Base-by-base conservation (phyloP, 2,329 filamentous ascomycete genomes). In the Trichoderma endophyticum region DNA sequence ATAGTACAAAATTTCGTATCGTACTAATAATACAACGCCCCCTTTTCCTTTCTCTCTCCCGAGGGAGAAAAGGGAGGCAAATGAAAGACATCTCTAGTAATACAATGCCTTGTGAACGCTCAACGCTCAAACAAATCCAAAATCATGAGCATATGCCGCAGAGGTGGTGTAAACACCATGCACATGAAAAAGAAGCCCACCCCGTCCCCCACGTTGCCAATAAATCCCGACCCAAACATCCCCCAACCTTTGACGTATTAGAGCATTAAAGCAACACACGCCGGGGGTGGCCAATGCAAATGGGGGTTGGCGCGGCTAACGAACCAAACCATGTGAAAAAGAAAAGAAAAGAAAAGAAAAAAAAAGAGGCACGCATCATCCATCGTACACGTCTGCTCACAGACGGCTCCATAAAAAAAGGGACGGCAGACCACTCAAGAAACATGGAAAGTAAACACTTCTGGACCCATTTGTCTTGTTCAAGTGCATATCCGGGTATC, bases 401-500 rank as follows among this genome's bases (percentile, higher is more conserved):
- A 71, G 69, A 59, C 61, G 36, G 69, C 61, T 71, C 69, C 69
- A 71, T 71, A 65, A 48, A 43, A 64, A 48, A 65, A 60, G 51
- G 43, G 34, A 48, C 36, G 34, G 61, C 61, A 71, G 43, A 65
- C 69, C 60, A 51, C 62, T 43, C 32, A 56, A 70, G 34, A 70
- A 39, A 57, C 59, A 61, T 32, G 56, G 66, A 43, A 61, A 69
- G 30, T 34, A 18, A 63, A 70, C 28, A 64, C 68, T 36, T 34
- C 48, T 69, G 43, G 59, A 70, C 59, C 21, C 59, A 70, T 63
- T 70, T 34, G 68, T 70, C 60, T 62, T 70, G 59, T 70, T 70
- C 51, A 70, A 70, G 48, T 64, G 68, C 43, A 64, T 70, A 64
- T 64, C 61, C 61, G 69, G 69, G 69, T 71, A 71, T 71, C 69